Percentiles rank a stretch among this genome's conserved stretches.
Evolutionary conservation across 495 filamentous ascomycete species (phyloP).

Genomic region (Hyaloscypha variabilis): DNA sequence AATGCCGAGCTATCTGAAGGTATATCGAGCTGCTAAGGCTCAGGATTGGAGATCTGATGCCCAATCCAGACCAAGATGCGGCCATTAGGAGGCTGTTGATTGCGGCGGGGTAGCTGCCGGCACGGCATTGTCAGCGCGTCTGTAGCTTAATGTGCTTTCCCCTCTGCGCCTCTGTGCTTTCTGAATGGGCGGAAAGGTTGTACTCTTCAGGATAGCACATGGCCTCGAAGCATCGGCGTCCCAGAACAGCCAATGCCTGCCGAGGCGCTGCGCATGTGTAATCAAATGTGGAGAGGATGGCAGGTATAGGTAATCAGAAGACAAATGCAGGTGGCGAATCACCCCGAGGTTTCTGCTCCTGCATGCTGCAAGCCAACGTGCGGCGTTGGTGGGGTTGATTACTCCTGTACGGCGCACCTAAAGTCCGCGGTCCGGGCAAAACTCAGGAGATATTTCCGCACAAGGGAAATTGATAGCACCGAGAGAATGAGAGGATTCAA

Average conservation of each 20-base stretch:
- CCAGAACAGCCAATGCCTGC: not conserved
- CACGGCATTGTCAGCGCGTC: not conserved
- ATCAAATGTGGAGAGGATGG: not conserved
- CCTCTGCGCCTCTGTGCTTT: too few relatives aligned
- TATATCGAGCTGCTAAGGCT: not conserved
- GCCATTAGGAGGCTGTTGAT: not conserved
- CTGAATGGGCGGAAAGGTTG: not conserved
- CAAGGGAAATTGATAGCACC: not conserved
- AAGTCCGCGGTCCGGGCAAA: not conserved
- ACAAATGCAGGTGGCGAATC: not conserved
- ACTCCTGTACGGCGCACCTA: not conserved
- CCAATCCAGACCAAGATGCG: not conserved
- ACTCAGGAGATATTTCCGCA: not conserved
- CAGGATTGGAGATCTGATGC: not conserved
- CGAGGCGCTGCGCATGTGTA: not conserved
- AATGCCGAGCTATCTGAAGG: not conserved
- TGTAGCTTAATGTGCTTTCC: not conserved
- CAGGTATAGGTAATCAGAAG: not conserved
- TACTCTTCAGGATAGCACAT: not conserved
- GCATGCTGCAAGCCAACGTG: not conserved
- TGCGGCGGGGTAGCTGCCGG: not conserved
- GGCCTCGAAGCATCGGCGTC: not conserved
- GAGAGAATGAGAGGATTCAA: not conserved
- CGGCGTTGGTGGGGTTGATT: not conserved
- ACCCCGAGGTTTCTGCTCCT: not conserved